phyloP scores from a whole-genome alignment of 2,329 filamentous ascomycete genomes.

The Pyrenochaeta sp. region DNA sequence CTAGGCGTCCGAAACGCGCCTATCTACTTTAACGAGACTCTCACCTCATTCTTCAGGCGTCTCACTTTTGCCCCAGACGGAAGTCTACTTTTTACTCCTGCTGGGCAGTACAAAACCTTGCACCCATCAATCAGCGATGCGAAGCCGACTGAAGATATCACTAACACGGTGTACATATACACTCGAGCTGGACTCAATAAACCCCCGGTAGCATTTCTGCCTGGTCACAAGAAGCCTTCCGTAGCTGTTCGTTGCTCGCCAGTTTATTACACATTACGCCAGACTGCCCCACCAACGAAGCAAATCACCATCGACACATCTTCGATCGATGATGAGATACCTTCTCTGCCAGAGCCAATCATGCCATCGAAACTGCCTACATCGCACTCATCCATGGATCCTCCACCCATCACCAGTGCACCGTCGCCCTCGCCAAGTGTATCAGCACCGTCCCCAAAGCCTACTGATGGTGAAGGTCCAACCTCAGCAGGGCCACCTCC shows the following conservation, averaged over 20 bases:
- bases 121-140: constrained; percentile 71
- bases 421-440: constrained; percentile 59
- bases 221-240: constrained; percentile 97
- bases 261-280: constrained; percentile 82
- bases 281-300: constrained; percentile 72
- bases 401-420: constrained; percentile 71
- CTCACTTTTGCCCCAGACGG: constrained; percentile 96
- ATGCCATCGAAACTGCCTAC: constrained; percentile 64
- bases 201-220: constrained; percentile 91
- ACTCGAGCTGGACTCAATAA: constrained; percentile 96
- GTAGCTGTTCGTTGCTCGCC: constrained; percentile 96
- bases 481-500: constrained; percentile 63
- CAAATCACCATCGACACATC: constrained; percentile 96
- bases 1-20: constrained; percentile 76
- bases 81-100: constrained; percentile 90
- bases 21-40: constrained; percentile 94
- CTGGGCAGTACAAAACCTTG: constrained; percentile 91
- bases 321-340: constrained; percentile 83
- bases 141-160: constrained; percentile 83
- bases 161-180: constrained; percentile 98
- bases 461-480: constrained; percentile 59
- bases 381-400: constrained; percentile 78
- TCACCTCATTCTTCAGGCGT: constrained; percentile 95
- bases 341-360: constrained; percentile 83
- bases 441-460: constrained; percentile 62